These are phyloP conservation scores for Coemansia sp. DNA, from an alignment of 192 early-diverging fungal species.

Conservation along the genomic window DNA sequence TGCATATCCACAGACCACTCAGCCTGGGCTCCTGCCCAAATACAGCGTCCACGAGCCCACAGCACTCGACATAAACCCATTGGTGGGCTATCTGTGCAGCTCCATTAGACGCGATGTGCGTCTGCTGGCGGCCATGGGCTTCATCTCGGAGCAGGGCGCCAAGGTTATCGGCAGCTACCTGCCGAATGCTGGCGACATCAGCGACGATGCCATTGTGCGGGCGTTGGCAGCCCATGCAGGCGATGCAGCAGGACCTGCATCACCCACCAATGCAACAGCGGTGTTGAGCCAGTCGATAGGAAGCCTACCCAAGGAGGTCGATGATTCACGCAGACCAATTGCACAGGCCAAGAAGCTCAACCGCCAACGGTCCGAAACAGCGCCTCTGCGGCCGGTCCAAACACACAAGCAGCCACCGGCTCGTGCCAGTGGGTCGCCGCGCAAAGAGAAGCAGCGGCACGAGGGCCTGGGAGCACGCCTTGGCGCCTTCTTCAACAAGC, in stretches of 20 bases:
- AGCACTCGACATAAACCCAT: constrained; percentile 15
- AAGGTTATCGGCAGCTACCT: constrained; percentile 48
- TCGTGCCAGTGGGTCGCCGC: constrained; percentile 30
- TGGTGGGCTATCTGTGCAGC: constrained; percentile 45
- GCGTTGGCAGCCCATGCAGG: constrained; percentile 8
- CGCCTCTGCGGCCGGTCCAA: constrained; percentile 31
- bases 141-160: constrained; percentile 34
- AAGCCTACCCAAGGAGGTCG: constrained; percentile 19
- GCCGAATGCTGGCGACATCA: constrained; percentile 30
- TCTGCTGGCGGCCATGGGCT: constrained; percentile 49
- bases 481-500: constrained; percentile 53
- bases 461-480: constrained; percentile 48
- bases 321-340: constrained; percentile 10
- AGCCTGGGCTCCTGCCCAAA: constrained; percentile 23
- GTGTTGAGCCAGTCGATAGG: constrained; percentile 4
- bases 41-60: constrained; percentile 31
- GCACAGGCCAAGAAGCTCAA: constrained; percentile 33
- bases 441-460: constrained; percentile 36
- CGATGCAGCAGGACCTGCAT: neutral
- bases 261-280: constrained; percentile 12
- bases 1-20: constrained; percentile 19
- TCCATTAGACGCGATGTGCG: constrained; percentile 55
- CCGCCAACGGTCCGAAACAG: constrained; percentile 54
- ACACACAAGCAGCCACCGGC: constrained; percentile 16
- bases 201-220: constrained; percentile 23